Evolutionary conservation across 371 early-diverging fungal species (phyloP).

Genomic region (Lichtheimia ramosa): DNA sequence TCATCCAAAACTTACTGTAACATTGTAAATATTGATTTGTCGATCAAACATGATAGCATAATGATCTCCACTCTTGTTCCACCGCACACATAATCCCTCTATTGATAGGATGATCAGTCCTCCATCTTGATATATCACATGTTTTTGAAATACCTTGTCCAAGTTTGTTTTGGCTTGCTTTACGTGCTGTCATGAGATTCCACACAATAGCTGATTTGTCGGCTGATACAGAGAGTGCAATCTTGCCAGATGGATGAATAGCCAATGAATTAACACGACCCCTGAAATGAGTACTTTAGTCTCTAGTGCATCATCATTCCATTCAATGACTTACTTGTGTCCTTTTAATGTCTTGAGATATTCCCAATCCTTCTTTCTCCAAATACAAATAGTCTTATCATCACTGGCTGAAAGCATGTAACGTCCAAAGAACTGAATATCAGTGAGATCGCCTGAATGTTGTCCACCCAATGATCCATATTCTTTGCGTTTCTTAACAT

Average conservation of each 20-base stretch:
- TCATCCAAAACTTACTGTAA: constrained; percentile 49
- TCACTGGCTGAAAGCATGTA: constrained; percentile 91
- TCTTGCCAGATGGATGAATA: constrained; percentile 92
- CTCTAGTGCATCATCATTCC: not conserved
- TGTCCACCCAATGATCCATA: constrained; percentile 86
- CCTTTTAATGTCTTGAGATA: constrained; percentile 86
- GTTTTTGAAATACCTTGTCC: constrained; percentile 37
- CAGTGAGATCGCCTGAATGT: constrained; percentile 87
- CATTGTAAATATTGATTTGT: constrained; percentile 68
- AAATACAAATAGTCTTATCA: constrained; percentile 86
- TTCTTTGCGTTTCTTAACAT: constrained; percentile 85
- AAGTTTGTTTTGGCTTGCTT: constrained; percentile 70
- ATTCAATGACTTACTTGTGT: constrained; percentile 69
- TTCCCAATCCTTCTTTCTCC: constrained; percentile 96
- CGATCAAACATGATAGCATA: constrained; percentile 80
- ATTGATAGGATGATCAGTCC: not conserved
- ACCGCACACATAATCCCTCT: constrained; percentile 69
- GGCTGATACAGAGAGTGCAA: constrained; percentile 79
- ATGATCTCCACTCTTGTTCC: constrained; percentile 73
- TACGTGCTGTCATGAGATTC: constrained; percentile 87
- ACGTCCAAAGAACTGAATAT: constrained; percentile 76
- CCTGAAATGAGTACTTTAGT: constrained; percentile 14
- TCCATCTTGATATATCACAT: not conserved
- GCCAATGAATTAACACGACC: constrained; percentile 74
- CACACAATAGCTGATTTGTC: constrained; percentile 87